A percentile compares a stretch with the other conserved stretches of the same genome.
Evolutionary conservation across 1,139 yeast species (phyloP).

Genomic region (Pichia cactophila): DNA sequence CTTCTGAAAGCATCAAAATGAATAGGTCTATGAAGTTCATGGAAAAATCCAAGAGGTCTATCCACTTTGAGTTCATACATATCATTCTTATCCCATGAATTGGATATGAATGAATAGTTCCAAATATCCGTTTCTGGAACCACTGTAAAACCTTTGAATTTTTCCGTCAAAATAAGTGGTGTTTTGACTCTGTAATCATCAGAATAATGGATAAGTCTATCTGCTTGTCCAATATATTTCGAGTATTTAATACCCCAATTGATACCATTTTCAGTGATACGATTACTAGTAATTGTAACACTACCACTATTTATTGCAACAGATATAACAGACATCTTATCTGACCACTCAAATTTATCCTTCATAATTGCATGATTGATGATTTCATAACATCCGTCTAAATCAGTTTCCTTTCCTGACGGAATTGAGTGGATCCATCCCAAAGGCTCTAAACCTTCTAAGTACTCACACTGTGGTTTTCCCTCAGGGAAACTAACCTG

Average conservation of each 20-base stretch:
- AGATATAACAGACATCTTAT: conserved; percentile 47
- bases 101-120: conserved; percentile 88
- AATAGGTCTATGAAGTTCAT: conserved; percentile 79
- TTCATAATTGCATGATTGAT: conserved; percentile 49
- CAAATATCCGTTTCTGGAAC: conserved; percentile 83
- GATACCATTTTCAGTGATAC: conserved; percentile 55
- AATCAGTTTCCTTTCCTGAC: conserved; percentile 41
- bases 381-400: conserved; percentile 64
- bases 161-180: conserved; percentile 69
- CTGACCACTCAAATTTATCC: conserved; percentile 30
- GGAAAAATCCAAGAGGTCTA: conserved; percentile 74
- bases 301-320: conserved; percentile 82
- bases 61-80: conserved; percentile 66
- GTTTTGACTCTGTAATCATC: conserved; percentile 52
- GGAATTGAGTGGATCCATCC: conserved; percentile 83
- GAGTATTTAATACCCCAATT: conserved; percentile 70
- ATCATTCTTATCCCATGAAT: conserved; percentile 62
- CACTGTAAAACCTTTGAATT: conserved; percentile 72
- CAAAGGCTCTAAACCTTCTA: conserved; percentile 49
- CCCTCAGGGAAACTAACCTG: conserved; percentile 54
- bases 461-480: conserved; percentile 33
- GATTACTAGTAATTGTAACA: conserved; percentile 63
- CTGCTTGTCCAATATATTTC: conserved; percentile 35
- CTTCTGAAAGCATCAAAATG: conserved; percentile 75
- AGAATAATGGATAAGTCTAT: conserved; percentile 36